Evolutionary conservation across 495 filamentous ascomycete genomes (phyloP).

Genomic region (Talaromyces ruber): DNA sequence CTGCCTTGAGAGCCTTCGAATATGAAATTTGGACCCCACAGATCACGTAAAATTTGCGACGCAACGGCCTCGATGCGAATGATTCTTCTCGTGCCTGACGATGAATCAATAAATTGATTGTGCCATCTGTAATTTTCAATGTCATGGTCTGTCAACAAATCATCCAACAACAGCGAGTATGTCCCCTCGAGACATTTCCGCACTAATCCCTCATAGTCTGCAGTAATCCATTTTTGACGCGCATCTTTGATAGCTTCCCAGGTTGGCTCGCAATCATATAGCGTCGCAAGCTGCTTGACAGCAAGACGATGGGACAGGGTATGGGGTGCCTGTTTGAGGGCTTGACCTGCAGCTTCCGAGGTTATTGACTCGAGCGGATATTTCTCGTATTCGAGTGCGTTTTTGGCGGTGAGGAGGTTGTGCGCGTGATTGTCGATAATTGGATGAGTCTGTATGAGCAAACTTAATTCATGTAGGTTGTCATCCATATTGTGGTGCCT

Average conservation of each 20-base stretch:
- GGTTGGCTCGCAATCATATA: conserved; percentile 48
- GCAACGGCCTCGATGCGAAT: conserved; percentile 79
- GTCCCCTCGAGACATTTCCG: conserved; percentile 62
- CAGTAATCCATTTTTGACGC: conserved; percentile 44
- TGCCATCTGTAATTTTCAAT: conserved; percentile 62
- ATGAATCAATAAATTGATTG: conserved; percentile 49
- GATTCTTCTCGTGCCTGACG: conserved; percentile 59
- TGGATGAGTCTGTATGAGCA: conserved; percentile 55
- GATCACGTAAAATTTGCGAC: conserved; percentile 47
- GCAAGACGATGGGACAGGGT: conserved; percentile 65
- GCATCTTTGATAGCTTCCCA: conserved; percentile 58
- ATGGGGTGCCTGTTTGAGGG: conserved; percentile 49
- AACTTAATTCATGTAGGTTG: conserved; percentile 25
- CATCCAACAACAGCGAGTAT: conserved; percentile 72
- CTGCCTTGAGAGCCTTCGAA: conserved; percentile 17
- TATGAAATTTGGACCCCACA: conserved; percentile 17
- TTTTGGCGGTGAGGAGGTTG: conserved; percentile 49
- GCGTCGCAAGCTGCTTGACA: conserved; percentile 54
- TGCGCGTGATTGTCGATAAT: conserved; percentile 89
- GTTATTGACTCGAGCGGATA: conserved; percentile 52
- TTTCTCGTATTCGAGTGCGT: conserved; percentile 22
- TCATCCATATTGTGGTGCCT: not conserved
- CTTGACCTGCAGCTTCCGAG: conserved; percentile 64
- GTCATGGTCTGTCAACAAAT: conserved; percentile 54
- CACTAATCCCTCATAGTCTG: conserved; percentile 50